Evolutionary conservation across 2,329 filamentous ascomycete genomes (phyloP).

Genomic region (Sphaerulina musiva): DNA sequence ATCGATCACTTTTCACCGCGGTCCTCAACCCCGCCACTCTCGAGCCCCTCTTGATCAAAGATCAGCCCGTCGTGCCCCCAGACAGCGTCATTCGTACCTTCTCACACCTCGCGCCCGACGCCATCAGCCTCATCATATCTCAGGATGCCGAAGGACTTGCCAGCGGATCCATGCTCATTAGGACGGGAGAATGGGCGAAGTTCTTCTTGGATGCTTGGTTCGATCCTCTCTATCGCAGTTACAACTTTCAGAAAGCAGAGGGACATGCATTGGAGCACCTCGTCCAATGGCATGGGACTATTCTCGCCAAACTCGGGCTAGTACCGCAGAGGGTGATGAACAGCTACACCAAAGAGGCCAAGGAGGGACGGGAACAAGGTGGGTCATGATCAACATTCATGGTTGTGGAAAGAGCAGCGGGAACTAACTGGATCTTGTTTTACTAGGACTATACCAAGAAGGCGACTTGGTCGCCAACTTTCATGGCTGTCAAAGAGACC

Average conservation of each 20-base stretch:
- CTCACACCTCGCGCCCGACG: slow-evolving; percentile 65
- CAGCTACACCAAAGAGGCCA: slow-evolving; percentile 57
- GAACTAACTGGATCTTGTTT: neutral
- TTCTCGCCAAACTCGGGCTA: slow-evolving; percentile 80
- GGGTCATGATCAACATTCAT: slow-evolving; percentile 3
- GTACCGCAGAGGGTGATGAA: slow-evolving; percentile 83
- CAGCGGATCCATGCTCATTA: slow-evolving; percentile 69
- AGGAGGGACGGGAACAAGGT: slow-evolving; percentile 25
- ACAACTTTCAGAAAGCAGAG: slow-evolving; percentile 96
- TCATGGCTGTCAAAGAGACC: slow-evolving; percentile 58
- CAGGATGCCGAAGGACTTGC: slow-evolving; percentile 78
- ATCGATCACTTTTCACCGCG: slow-evolving; percentile 60
- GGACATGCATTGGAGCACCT: slow-evolving; percentile 70
- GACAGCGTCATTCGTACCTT: slow-evolving; percentile 97
- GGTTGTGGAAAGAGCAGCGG: neutral
- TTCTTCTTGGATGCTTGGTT: slow-evolving; percentile 96
- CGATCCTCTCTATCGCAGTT: slow-evolving; percentile 84
- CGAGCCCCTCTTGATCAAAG: slow-evolving; percentile 73
- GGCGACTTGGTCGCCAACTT: slow-evolving; percentile 83
- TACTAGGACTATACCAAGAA: slow-evolving; percentile 56
- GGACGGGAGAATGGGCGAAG: slow-evolving; percentile 81
- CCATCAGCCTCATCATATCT: slow-evolving; percentile 74
- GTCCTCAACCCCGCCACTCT: slow-evolving; percentile 62
- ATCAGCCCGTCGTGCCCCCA: slow-evolving; percentile 81
- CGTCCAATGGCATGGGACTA: slow-evolving; percentile 82